Percentiles rank a stretch among this genome's conserved stretches.
These are phyloP conservation scores for Datura wrightii DNA, from an alignment of 257 asterid species.

Conservation along the genomic window DNA sequence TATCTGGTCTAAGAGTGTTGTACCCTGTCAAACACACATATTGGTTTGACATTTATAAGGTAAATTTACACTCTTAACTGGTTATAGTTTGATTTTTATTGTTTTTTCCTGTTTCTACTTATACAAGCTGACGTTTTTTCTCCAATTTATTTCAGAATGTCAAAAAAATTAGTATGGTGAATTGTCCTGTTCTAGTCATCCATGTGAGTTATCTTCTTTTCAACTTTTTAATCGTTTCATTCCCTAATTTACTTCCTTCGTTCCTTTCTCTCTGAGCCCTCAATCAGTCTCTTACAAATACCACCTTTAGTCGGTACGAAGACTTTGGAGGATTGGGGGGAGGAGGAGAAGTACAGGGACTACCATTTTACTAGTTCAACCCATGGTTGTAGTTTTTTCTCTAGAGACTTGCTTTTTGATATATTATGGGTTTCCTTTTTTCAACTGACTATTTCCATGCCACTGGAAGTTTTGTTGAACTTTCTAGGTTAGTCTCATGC, in stretches of 20 bases:
- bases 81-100: neutral
- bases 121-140: neutral
- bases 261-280: neutral
- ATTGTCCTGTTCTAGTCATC: slow-evolving; percentile 93
- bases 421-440: neutral
- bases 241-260: neutral
- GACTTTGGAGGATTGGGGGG: neutral
- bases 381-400: slow-evolving; percentile 14
- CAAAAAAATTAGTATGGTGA: slow-evolving; percentile 78
- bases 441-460: slow-evolving; percentile 6
- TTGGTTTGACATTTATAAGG: slow-evolving; percentile 99
- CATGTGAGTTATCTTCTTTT: slow-evolving; percentile 73
- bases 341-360: neutral
- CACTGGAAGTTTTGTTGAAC: neutral
- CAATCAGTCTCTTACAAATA: neutral
- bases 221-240: neutral
- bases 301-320: neutral
- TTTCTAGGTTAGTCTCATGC: neutral
- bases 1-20: slow-evolving; percentile 94
- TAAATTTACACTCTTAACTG: slow-evolving; percentile 32
- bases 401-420: slow-evolving; percentile 30
- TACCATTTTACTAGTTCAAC: neutral
- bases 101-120: neutral
- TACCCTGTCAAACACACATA: slow-evolving; percentile 91
- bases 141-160: slow-evolving; percentile 74